Conservation (phyloP, 495 filamentous ascomycete genomes). For the Lophium mytilinum region DNA sequence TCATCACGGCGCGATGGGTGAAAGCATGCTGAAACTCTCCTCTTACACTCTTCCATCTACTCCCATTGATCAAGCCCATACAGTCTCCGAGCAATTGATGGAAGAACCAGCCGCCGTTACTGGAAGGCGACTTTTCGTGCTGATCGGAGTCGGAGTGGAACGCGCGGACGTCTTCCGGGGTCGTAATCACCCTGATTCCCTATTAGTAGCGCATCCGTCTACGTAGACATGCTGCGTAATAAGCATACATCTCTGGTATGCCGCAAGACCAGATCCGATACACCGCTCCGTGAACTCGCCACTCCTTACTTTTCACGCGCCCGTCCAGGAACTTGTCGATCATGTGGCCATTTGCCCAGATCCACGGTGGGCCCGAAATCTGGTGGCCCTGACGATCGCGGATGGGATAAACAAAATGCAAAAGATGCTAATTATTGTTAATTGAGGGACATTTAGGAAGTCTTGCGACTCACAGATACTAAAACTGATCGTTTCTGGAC, state of each 20-base stretch:
- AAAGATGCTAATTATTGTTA: no score
- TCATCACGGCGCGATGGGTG: background rate
- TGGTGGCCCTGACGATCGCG: background rate
- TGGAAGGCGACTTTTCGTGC: slow-evolving; percentile 2
- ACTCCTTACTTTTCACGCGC: background rate
- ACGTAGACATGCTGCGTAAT: background rate
- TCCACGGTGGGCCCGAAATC: background rate
- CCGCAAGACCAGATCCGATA: slow-evolving; percentile 4
- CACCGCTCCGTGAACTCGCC: slow-evolving; percentile 1
- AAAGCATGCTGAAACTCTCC: slow-evolving; percentile 6
- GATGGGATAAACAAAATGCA: background rate
- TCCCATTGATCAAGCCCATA: slow-evolving; percentile 32
- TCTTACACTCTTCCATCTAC: slow-evolving; percentile 13
- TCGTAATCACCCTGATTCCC: background rate
- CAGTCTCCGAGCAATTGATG: slow-evolving; percentile 34
- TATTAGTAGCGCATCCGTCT: background rate
- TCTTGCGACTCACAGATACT: no score
- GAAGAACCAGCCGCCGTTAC: slow-evolving; percentile 29
- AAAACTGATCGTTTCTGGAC: no score
- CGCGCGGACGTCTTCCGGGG: background rate
- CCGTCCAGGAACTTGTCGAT: slow-evolving; percentile 6
- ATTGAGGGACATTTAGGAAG: no score
- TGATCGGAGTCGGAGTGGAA: slow-evolving; percentile 1
- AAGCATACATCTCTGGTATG: slow-evolving; percentile 4
- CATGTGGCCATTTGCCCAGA: slow-evolving; percentile 1